A percentile compares a stretch with the other conserved stretches of the same genome.
These are phyloP conservation scores for Vinca major DNA, from an alignment of 305 asterid species.

Conservation along the genomic window DNA sequence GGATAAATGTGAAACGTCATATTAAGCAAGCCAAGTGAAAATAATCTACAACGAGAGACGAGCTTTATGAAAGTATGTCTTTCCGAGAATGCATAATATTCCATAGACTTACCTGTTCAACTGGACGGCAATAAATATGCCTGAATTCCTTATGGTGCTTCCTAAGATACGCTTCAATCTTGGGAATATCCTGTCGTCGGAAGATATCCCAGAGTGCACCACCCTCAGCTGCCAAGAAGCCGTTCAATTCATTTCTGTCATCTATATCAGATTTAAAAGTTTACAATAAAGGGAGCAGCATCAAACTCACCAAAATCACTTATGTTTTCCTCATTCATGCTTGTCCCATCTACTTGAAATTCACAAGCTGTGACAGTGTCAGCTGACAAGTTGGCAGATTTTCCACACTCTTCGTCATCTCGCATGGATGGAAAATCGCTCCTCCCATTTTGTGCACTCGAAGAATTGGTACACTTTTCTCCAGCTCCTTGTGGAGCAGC, in stretches of 20 bases:
- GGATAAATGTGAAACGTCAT: background rate
- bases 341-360: conserved; percentile 7
- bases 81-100: background rate
- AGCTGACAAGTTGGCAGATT: conserved; percentile 6
- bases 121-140: conserved; percentile 30
- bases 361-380: conserved; percentile 8
- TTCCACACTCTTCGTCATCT: conserved; percentile 8
- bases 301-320: conserved; percentile 14
- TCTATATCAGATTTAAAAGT: background rate
- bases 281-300: conserved; percentile 10
- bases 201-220: conserved; percentile 66
- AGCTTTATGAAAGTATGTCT: background rate
- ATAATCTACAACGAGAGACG: background rate
- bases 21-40: background rate
- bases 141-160: conserved; percentile 52
- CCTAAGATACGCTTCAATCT: conserved; percentile 46
- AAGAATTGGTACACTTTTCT: conserved; percentile 9
- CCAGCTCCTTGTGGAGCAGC: conserved; percentile 12
- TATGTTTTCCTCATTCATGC: conserved; percentile 13
- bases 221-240: conserved; percentile 26
- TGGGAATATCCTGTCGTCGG: conserved; percentile 44
- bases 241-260: conserved; percentile 11
- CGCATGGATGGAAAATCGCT: conserved; percentile 12
- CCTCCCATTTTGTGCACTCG: conserved; percentile 12
- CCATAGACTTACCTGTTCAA: conserved; percentile 27